A percentile compares a stretch with the other conserved stretches of the same genome.
Evolutionary conservation across 805 yeast genomes (phyloP).

Genomic region (Lipomyces sp.): DNA sequence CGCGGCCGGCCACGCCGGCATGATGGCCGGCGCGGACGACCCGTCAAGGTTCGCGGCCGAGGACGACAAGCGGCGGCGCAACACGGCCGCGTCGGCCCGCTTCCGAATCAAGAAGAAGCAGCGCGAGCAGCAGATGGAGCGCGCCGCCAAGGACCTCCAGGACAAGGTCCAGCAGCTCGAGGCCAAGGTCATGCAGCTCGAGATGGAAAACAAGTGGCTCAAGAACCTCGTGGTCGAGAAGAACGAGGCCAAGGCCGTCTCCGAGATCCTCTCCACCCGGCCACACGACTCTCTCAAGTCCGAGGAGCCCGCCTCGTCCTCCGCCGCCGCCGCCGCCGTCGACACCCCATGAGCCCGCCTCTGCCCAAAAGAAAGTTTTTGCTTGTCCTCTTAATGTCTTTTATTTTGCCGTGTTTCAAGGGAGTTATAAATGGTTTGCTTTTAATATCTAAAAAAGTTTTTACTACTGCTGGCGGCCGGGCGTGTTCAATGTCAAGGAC

Average conservation of each 20-base stretch:
- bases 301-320: neutral
- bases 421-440: too few species aligned
- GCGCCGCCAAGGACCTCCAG: conserved; percentile 65
- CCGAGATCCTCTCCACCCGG: conserved; percentile 13
- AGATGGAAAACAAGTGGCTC: conserved; percentile 87
- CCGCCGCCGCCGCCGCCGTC: neutral
- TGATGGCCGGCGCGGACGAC: conserved; percentile 15
- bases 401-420: too few species aligned
- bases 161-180: conserved; percentile 66
- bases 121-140: conserved; percentile 88
- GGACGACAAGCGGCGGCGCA: conserved; percentile 75
- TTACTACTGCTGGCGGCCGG: too few species aligned
- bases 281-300: neutral
- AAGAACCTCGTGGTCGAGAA: conserved; percentile 81
- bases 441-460: too few species aligned
- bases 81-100: conserved; percentile 92
- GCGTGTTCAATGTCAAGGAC: neutral
- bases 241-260: conserved; percentile 37
- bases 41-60: conserved; percentile 40
- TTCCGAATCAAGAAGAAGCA: conserved; percentile 88
- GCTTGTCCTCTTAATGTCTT: too few species aligned
- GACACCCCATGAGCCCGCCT: neutral
- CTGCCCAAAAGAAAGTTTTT: too few species aligned
- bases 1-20: too few species aligned
- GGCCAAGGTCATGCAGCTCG: conserved; percentile 72